Base-by-base conservation (phyloP, 306 rosid species). In the Rosa rugosa region DNA sequence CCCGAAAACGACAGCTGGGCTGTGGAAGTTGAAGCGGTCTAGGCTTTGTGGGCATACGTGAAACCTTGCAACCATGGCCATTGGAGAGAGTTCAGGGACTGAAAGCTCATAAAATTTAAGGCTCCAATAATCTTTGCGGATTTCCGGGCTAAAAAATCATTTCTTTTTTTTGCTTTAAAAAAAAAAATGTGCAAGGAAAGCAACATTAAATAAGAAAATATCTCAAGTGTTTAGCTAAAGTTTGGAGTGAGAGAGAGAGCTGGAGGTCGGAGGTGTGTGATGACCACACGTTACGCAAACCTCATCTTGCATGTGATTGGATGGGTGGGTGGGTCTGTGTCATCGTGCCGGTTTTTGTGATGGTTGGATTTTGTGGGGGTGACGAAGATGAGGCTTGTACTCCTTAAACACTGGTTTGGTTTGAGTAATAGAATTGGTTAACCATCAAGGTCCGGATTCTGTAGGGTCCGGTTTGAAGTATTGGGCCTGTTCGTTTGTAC, bases 271-370 rank as follows among this genome's bases (percentile, higher is more conserved):
- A 46, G 76, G 83, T 85, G 42, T 70, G 97, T 91, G 98, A 89
- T 68, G 89, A 84, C 98, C 98, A 92, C 98, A 94, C 97, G 97
- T 90, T 91, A 31, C 82, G 90, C 80, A 92, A 92, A 87, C 87
- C 91, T 78, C 36, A 92, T 90, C 96, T 79, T 79, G 23, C 79
- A 12, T 44, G 60, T 6, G 75, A 42, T 77, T 49, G 1, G 23
- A 14, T 49, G 86, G 84, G 74, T 49, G 86, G 84, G 74, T 82
- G 75, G 83, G 91, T 68, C 82, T 76, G 27, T 17, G 42, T 40
- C 86, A 72, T 75, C 93, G 71, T 77, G 76, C 65, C 83, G 14
- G 14, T 46, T 79, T 65, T 71, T 20, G n/a, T 11, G 73, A 76
- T 46, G 46, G 50, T 41, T 6, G 1, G 78, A 31, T 53, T 5